Base-by-base conservation (phyloP, 2,329 filamentous ascomycete genomes). In the Clarireedia monteithiana region DNA sequence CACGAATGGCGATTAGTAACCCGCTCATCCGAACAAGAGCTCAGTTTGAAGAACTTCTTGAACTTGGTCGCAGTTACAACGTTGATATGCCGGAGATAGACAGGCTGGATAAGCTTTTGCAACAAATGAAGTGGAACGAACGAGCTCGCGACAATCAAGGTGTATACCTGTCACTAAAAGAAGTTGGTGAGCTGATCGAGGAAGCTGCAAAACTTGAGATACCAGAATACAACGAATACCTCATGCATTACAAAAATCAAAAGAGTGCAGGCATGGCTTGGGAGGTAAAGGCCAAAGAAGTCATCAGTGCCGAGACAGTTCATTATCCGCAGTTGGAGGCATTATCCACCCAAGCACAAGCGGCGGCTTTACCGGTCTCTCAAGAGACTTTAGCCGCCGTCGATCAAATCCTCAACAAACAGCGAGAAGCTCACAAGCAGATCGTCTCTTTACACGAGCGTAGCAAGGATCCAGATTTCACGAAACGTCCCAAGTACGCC, bases 321-420 rank as follows among this genome's bases (percentile, higher is more conserved):
- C 91, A 97, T 71, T 97, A 95, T 66, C 89, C 91, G 53, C 94
- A 99, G 69, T 81, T 99, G 0, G 94, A 97, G 70, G 90, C 92
- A 0, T 76, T 99, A 5, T 95, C 91, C 1, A 82, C 83, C 50
- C 92, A 97, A 72, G 91, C 91, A 1, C 74, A 79, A 56, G 77
- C 69, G 27, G 79, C 83, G 36, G 79, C 80, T 5, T 77, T 96
- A 17, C 92, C 94, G 0, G 91, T 97, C 20, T 88, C 88, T 1
- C 76, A 83, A 4, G 87, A 91, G 36, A 97, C 91, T 0, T 77
- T 95, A 24, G 81, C 83, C 6, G 80, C 84, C 7, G 89, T 99
- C 26, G 94, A 99, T 66, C 86, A 90, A 49, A 96, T 97, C 55
- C 75, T 99, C 57, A 91, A 91, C 70, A 97, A 96, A 72, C 94